Evolutionary conservation across 192 early-diverging fungal species (phyloP).

Genomic region (Podila epicladia): DNA sequence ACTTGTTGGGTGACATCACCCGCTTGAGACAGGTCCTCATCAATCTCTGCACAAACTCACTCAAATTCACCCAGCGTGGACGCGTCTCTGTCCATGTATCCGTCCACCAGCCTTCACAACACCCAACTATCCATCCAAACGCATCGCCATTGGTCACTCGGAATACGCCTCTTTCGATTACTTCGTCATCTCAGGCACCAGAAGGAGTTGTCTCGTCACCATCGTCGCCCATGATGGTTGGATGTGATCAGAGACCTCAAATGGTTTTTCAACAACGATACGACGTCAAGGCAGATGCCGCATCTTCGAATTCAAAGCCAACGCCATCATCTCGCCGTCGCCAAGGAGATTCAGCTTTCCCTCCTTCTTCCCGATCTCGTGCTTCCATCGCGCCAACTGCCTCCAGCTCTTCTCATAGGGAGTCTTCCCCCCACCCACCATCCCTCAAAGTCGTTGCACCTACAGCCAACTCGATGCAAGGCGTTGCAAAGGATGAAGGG

Average conservation of each 20-base stretch:
- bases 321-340: conserved; percentile 31
- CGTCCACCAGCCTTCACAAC: conserved; percentile 24
- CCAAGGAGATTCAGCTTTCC: background rate
- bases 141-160: conserved; percentile 18
- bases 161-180: conserved; percentile 2
- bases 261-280: conserved; percentile 52
- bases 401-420: background rate
- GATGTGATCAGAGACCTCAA: conserved; percentile 23
- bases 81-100: conserved; percentile 47
- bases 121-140: conserved; percentile 28
- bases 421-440: conserved; percentile 4
- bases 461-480: conserved; percentile 35
- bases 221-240: conserved; percentile 38
- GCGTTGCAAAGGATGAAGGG: conserved; percentile 34
- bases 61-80: conserved; percentile 54
- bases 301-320: background rate
- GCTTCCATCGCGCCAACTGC: conserved; percentile 3
- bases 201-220: conserved; percentile 5
- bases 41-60: conserved; percentile 64
- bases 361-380: background rate
- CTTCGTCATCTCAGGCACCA: background rate
- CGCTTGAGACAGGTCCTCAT: conserved; percentile 60
- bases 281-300: conserved; percentile 28
- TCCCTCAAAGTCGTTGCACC: conserved; percentile 44
- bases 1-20: conserved; percentile 63